Base-by-base conservation (phyloP, 176 grass and related monocot genomes). In the Eragrostis curvula region DNA sequence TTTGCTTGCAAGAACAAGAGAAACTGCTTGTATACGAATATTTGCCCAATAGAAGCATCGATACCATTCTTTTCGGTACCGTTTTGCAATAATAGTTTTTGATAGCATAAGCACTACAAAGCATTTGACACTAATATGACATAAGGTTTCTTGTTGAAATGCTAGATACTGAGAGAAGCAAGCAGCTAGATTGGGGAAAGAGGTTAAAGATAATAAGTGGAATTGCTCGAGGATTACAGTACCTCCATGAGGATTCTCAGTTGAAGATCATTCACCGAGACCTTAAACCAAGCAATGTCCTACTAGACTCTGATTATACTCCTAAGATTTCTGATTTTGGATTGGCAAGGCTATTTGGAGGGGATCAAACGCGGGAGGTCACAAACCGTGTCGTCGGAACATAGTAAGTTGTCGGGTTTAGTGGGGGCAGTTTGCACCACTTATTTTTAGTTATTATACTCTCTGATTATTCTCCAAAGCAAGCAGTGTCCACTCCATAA, bases 251-350 rank as follows among this genome's bases (percentile, higher is more conserved):
- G 87, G 91, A 94, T 68, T 94, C 91, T 50, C 87, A 78, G 3
- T 39, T 85, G 10, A 88, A 14, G 49, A 86, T 93, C 48, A 82
- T 93, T 49, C 91, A 94, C 46, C 71, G 74, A 5, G 83, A 85
- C 74, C 52, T 85, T 3, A 85, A 85, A 85, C 74, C 83, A 8
- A 78, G 74, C 55, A 78, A 85, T 18, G 55, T 85, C 17, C 83
- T 85, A n/a, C 28, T 85, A 42, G 74, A 79, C 60, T 50, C 62
- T 20, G 44, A 92, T 61, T 88, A 90, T 73, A 88, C 59, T 79
- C 87, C 93, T 4, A 96, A 96, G 77, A 90, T 96, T 71, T 83
- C 90, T 13, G 93, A 96, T 28, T 96, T 96, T 2, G 90, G 93
- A 17, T 43, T 92, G 48, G 93, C 90, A 74, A 79, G 85, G 56